Evolutionary conservation across 2,329 filamentous ascomycete species (phyloP).

Genomic region (Didymella keratinophila): DNA sequence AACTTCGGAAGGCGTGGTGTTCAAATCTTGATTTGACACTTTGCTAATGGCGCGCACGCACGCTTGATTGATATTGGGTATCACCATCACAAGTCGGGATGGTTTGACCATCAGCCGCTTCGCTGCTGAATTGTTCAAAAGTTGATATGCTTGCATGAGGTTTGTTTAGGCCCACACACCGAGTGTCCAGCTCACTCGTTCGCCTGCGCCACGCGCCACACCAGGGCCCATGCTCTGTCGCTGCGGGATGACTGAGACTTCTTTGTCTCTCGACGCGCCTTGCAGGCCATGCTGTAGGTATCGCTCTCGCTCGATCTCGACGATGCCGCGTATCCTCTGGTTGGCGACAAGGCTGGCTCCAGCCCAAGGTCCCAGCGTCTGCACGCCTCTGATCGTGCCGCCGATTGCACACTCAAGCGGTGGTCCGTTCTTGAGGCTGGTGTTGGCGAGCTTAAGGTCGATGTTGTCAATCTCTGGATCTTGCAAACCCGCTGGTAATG

Average conservation of each 20-base stretch:
- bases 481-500: constrained; percentile 52
- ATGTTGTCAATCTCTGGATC: constrained; percentile 65
- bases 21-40: no score
- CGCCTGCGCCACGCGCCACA: constrained; percentile 39
- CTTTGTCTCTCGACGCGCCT: constrained; percentile 67
- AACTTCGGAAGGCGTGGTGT: no score
- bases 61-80: no score
- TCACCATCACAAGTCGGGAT: no score
- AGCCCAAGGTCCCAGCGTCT: constrained; percentile 76
- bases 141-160: no score
- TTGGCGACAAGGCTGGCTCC: constrained; percentile 75
- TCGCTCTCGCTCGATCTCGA: constrained; percentile 73
- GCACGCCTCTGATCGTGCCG: constrained; percentile 70
- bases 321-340: constrained; percentile 72
- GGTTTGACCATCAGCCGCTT: no score
- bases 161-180: constrained; percentile 52
- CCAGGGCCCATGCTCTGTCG: constrained; percentile 71
- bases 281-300: constrained; percentile 72
- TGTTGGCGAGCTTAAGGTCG: constrained; percentile 63
- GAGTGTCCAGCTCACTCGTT: constrained; percentile 50
- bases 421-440: constrained; percentile 54
- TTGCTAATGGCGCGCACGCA: no score
- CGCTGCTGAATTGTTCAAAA: no score
- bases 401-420: constrained; percentile 53
- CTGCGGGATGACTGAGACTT: constrained; percentile 65